These are phyloP conservation scores for Termitomyces sp. DNA, from an alignment of 768 basidiomycete genomes.

Conservation along the genomic window DNA sequence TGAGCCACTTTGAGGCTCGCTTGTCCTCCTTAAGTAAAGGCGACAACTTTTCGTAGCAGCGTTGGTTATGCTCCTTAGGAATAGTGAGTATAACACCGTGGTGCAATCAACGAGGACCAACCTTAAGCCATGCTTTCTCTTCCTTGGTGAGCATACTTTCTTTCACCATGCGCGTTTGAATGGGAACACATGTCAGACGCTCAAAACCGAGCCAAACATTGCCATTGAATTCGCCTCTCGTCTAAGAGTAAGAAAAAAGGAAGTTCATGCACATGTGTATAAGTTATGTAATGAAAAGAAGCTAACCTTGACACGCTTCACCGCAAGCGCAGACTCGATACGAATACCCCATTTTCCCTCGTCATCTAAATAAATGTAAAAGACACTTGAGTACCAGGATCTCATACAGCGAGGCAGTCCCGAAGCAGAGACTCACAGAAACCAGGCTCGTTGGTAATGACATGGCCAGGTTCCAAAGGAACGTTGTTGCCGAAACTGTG, in stretches of 20 bases:
- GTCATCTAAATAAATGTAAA: conserved; percentile 41
- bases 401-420: conserved; percentile 2
- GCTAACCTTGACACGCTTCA: not conserved
- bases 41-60: conserved; percentile 58
- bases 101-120: conserved; percentile 20
- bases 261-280: not conserved
- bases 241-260: conserved; percentile 32
- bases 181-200: conserved; percentile 90
- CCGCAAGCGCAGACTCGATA: conserved; percentile 46
- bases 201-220: conserved; percentile 87
- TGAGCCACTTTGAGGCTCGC: conserved; percentile 76
- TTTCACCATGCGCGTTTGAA: conserved; percentile 87
- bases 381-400: conserved; percentile 9
- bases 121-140: conserved; percentile 85
- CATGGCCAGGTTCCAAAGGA: conserved; percentile 77
- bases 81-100: not conserved
- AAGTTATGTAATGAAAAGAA: not conserved
- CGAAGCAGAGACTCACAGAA: conserved; percentile 54
- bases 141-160: conserved; percentile 77
- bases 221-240: conserved; percentile 65
- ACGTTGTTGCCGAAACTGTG: conserved; percentile 68
- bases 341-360: conserved; percentile 85
- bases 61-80: conserved; percentile 71
- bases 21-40: conserved; percentile 72
- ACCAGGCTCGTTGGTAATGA: conserved; percentile 93